Percentiles rank a stretch among this genome's conserved stretches.
These are phyloP conservation scores for Thielaviopsis euricoi DNA, from an alignment of 2,329 filamentous ascomycete genomes.

Conservation along the genomic window DNA sequence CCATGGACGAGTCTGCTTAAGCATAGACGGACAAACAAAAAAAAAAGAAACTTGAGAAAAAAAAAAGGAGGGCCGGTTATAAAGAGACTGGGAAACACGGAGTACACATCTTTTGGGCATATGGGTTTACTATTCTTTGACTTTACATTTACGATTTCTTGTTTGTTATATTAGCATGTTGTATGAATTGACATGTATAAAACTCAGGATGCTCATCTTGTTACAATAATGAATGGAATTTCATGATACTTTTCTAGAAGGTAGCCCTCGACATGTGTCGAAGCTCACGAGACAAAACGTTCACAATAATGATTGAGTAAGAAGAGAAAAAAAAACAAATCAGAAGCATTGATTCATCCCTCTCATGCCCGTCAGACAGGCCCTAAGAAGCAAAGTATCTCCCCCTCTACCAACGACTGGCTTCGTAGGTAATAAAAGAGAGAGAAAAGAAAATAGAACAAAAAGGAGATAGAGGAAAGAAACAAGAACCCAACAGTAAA, in stretches of 20 bases:
- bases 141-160: background rate
- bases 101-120: background rate
- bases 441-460: background rate
- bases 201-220: background rate
- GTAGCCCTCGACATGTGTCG: background rate
- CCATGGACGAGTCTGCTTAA: constrained; percentile 9
- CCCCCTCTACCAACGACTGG: background rate
- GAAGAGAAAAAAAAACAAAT: too few species aligned
- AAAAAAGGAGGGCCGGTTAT: background rate
- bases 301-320: background rate
- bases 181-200: background rate
- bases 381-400: background rate
- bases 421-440: background rate
- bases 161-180: constrained; percentile 1
- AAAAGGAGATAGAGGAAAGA: background rate
- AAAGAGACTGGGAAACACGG: background rate
- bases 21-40: background rate
- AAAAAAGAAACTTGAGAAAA: background rate
- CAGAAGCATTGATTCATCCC: background rate
- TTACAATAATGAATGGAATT: background rate
- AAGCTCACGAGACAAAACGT: background rate
- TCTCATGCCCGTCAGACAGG: background rate
- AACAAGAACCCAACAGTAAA: background rate
- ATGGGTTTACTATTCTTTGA: background rate
- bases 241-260: background rate